phyloP scores from a whole-genome alignment of 2,329 filamentous ascomycete species.

The Verticillium zaregamsianum region DNA sequence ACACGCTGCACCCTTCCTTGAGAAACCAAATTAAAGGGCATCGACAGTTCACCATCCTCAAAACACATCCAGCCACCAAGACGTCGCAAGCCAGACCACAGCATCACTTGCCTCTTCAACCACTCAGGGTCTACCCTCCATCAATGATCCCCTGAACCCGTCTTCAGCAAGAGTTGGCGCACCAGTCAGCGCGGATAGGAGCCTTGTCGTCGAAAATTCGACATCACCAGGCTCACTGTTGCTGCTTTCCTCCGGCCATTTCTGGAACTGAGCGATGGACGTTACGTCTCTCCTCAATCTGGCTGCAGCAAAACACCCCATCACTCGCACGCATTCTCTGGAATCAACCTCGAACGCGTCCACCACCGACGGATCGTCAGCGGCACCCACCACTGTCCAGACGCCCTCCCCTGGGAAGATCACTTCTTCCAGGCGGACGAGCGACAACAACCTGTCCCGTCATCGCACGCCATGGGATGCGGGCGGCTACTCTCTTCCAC shows the following conservation, averaged over 20 bases:
- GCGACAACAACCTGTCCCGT: slow-evolving; percentile 9
- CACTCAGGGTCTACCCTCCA: neutral
- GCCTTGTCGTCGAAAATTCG: neutral
- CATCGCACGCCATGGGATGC: slow-evolving; percentile 48
- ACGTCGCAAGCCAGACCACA: neutral
- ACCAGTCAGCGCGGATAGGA: neutral
- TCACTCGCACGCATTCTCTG: slow-evolving; percentile 7
- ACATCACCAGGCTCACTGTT: neutral
- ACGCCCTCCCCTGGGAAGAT: slow-evolving; percentile 12
- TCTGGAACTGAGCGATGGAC: slow-evolving; percentile 13
- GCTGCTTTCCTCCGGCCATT: neutral
- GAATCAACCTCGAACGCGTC: slow-evolving; percentile 7
- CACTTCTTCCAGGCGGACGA: slow-evolving; percentile 10
- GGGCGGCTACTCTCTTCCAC: slow-evolving; percentile 42
- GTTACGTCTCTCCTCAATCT: slow-evolving; percentile 16
- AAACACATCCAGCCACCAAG: neutral
- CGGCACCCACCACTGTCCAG: neutral
- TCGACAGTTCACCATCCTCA: neutral
- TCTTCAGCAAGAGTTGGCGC: neutral
- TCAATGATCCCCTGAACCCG: neutral
- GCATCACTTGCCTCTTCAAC: neutral
- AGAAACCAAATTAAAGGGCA: neutral
- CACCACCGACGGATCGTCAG: slow-evolving; percentile 1
- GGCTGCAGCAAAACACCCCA: slow-evolving; percentile 13
- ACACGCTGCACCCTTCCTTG: neutral